Evolutionary conservation across 225 moss, liverwort and hornwort species (phyloP).

Genomic region (Sphagnum contortum): DNA sequence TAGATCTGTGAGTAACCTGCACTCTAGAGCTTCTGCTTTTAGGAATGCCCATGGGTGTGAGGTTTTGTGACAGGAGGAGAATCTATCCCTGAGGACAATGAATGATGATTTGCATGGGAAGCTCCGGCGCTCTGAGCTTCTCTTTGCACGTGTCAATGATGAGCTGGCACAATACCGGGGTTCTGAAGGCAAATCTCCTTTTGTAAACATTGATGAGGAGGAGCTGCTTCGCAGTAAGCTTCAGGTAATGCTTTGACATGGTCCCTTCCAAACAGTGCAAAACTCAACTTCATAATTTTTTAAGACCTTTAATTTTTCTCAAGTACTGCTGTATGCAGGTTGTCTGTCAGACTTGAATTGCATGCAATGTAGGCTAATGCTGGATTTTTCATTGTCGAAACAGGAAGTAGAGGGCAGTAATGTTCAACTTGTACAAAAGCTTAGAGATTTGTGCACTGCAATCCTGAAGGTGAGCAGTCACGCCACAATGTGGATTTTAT

Average conservation of each 20-base stretch:
- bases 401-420: constrained; percentile 80
- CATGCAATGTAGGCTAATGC: not conserved
- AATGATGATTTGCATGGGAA: constrained; percentile 68
- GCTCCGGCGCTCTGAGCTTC: constrained; percentile 67
- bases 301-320: too few relatives aligned
- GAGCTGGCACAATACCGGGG: constrained; percentile 49
- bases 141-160: constrained; percentile 71
- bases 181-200: constrained; percentile 38
- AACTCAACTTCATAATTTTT: too few relatives aligned
- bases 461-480: constrained; percentile 56
- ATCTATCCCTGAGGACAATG: constrained; percentile 48
- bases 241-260: constrained; percentile 31
- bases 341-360: not conserved
- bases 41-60: too few relatives aligned
- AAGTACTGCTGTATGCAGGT: too few relatives aligned
- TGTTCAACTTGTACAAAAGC: constrained; percentile 52
- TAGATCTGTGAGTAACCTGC: not conserved
- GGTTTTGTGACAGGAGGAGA: constrained; percentile 57
- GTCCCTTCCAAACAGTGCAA: not conserved
- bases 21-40: too few relatives aligned
- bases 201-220: constrained; percentile 67
- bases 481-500: not conserved
- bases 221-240: constrained; percentile 55
- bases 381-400: not conserved
- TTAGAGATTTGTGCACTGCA: constrained; percentile 55